Conservation (phyloP, 2,329 filamentous ascomycete species). For the Colletotrichum cuscutae region DNA sequence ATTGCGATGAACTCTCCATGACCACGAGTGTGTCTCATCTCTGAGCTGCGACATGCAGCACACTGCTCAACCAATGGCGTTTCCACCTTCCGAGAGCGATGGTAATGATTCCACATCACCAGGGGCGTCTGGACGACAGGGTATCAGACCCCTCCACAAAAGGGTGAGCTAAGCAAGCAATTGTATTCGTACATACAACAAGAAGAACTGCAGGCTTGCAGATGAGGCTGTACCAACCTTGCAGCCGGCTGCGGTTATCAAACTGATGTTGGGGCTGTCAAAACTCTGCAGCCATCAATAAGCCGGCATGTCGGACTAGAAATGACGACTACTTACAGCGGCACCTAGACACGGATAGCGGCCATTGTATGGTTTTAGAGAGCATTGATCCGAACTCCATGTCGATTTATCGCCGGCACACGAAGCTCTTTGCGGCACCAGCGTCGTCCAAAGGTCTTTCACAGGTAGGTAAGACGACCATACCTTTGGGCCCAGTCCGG, state of each 20-base stretch:
- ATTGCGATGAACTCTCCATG: conserved; percentile 1
- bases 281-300: not conserved
- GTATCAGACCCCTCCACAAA: conserved; percentile 7
- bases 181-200: not conserved
- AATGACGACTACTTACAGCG: not conserved
- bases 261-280: not conserved
- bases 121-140: conserved; percentile 16
- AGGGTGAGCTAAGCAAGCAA: conserved; percentile 13
- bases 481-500: not conserved
- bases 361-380: not conserved
- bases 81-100: conserved; percentile 9
- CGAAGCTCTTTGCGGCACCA: not conserved
- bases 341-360: not conserved
- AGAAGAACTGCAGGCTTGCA: not conserved
- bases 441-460: conserved; percentile 6
- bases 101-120: conserved; percentile 27
- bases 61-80: conserved; percentile 11
- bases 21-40: conserved; percentile 17
- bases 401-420: not conserved
- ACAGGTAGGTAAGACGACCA: not conserved
- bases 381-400: not conserved
- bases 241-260: conserved; percentile 1
- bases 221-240: conserved; percentile 3
- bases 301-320: not conserved
- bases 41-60: conserved; percentile 31